Evolutionary conservation across 148 eudicot species (phyloP), one percentile per base, ranked within the genome.

Genomic region (Vaccinium vitisidaea): DNA sequence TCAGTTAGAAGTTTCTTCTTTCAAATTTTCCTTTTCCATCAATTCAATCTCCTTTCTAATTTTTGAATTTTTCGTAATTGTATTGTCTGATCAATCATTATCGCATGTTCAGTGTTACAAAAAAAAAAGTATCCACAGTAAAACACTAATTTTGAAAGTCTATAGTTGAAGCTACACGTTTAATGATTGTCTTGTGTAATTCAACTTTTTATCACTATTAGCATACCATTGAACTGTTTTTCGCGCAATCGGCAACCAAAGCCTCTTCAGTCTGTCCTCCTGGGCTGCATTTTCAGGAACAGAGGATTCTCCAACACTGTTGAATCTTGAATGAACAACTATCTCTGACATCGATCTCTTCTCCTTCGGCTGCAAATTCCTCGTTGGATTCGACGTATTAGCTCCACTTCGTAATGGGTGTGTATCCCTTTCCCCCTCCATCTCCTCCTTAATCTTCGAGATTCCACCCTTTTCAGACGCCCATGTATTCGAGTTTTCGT

Each of bases 201-300:
- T 23, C 11, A 39, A 32, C 25, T 76, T 75, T 48, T 82, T 88
- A 69, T 94, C 97, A 90, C 91, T 90, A 70, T 87, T 89, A 10
- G 94, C 94, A 91, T 90, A 95, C 95, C 98, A 92, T 87, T 90
- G 67, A 74, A 83, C 88, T 30, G 74, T 69, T 69, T 69, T 69
- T 14, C 39, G 39, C 43, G 2, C 74, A 30, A 69, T 69, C 39
- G 74, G 74, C 74, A 27, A 5, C 74, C 74, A 69, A 27, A 69
- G 74, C 39, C 39, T 69, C 74, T 27, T 69, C 8, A 69, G 25
- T 69, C 39, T 69, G 13, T 69, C 43, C 8, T 69, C 43, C 16
- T 69, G 5, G 16, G 74, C 39, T 27, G 8, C 19, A 69, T 30
- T 69, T 27, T 69, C 43, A 5, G 74, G 8, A 14, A 11, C 74